These are phyloP conservation scores for Phoenix roebelenii DNA, from an alignment of 176 grass and related monocot species.

Conservation along the genomic window DNA sequence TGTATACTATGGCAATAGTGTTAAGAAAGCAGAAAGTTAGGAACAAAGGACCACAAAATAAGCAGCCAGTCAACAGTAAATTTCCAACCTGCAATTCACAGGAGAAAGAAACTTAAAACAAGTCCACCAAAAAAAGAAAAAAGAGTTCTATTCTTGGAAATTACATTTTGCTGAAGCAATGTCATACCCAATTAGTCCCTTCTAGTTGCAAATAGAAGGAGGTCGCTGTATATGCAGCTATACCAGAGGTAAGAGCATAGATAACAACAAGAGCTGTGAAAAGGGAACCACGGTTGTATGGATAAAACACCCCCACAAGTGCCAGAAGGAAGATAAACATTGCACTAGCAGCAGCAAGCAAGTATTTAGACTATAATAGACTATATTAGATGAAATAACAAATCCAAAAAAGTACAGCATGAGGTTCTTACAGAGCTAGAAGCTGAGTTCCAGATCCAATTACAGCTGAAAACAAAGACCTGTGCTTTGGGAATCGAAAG, in stretches of 20 bases:
- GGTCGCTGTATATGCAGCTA: slow-evolving; percentile 84
- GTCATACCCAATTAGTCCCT: slow-evolving; percentile 79
- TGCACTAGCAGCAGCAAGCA: slow-evolving; percentile 31
- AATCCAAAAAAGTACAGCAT: no score
- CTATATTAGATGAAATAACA: slow-evolving; percentile 2
- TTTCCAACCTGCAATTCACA: slow-evolving; percentile 75
- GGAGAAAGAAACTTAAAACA: slow-evolving; percentile 9
- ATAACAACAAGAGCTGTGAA: slow-evolving; percentile 96
- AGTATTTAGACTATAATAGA: slow-evolving; percentile 13
- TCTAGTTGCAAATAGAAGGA: slow-evolving; percentile 88
- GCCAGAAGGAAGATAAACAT: slow-evolving; percentile 92
- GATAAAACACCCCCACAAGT: slow-evolving; percentile 84
- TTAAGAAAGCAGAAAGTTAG: slow-evolving; percentile 92
- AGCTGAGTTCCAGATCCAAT: slow-evolving; percentile 96
- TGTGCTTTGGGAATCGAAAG: slow-evolving; percentile 70
- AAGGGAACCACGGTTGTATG: slow-evolving; percentile 86
- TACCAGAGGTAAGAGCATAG: slow-evolving; percentile 88
- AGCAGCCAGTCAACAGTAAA: slow-evolving; percentile 74
- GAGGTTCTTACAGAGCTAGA: slow-evolving; percentile 67
- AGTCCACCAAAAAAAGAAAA: neutral
- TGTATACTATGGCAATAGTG: slow-evolving; percentile 82
- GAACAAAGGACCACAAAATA: slow-evolving; percentile 92
- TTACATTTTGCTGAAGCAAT: neutral
- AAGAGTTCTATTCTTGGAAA: neutral
- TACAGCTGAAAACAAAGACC: slow-evolving; percentile 67